Evolutionary conservation across 768 basidiomycete species (phyloP).

Genomic region (Suillus weaverae): DNA sequence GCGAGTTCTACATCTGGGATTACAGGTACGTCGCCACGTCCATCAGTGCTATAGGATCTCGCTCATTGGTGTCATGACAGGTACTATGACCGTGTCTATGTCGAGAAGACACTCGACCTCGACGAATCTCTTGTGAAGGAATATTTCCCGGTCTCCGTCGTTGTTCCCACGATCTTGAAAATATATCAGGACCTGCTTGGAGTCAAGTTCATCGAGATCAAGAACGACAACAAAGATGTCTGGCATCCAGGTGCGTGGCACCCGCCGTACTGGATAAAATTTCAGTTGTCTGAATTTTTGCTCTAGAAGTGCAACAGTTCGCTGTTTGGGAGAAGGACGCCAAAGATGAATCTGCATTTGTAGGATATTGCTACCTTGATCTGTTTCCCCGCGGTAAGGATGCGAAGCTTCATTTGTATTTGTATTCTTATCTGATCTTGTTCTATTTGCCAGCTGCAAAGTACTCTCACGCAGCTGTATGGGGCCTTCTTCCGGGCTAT

Average conservation of each 20-base stretch:
- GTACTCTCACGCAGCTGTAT: slow-evolving; percentile 87
- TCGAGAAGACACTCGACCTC: slow-evolving; percentile 65
- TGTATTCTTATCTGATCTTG: slow-evolving; percentile 2
- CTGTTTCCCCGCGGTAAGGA: slow-evolving; percentile 76
- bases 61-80: slow-evolving; percentile 15
- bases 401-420: not conserved
- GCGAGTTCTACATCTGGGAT: slow-evolving; percentile 82
- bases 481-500: slow-evolving; percentile 72
- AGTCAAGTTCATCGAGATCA: slow-evolving; percentile 60
- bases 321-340: slow-evolving; percentile 83
- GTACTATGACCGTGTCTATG: slow-evolving; percentile 40
- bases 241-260: slow-evolving; percentile 77
- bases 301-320: slow-evolving; percentile 76
- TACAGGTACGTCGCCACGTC: slow-evolving; percentile 62
- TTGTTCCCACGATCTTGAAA: slow-evolving; percentile 77
- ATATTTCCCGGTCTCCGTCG: slow-evolving; percentile 84
- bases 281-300: slow-evolving; percentile 2
- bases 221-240: slow-evolving; percentile 56
- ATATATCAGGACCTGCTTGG: slow-evolving; percentile 85
- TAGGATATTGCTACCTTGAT: slow-evolving; percentile 88
- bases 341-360: slow-evolving; percentile 66
- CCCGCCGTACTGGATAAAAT: not conserved
- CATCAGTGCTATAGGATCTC: not conserved
- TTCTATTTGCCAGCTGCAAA: slow-evolving; percentile 52
- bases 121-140: slow-evolving; percentile 83